A percentile compares a stretch with the other conserved stretches of the same genome.
These are phyloP conservation scores for Hypoxylon sp. DNA, from an alignment of 2,329 filamentous ascomycete genomes.

Conservation along the genomic window DNA sequence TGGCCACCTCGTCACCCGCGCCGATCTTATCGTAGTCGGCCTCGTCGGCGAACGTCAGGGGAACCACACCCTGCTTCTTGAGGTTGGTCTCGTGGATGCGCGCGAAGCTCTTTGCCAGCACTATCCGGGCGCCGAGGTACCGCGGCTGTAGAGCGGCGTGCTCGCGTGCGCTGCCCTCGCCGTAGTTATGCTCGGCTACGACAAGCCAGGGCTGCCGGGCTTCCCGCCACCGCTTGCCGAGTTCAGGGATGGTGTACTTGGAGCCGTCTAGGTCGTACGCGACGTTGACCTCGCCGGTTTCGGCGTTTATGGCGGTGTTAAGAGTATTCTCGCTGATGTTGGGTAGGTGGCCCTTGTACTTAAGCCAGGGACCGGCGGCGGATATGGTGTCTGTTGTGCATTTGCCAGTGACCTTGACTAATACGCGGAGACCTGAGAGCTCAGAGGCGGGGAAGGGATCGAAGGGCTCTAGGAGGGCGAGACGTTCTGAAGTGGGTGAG, in stretches of 20 bases:
- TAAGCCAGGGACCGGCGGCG: conserved; percentile 95
- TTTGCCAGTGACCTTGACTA: conserved; percentile 97
- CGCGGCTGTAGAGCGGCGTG: conserved; percentile 91
- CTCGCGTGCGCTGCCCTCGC: conserved; percentile 89
- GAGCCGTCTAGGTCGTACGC: conserved; percentile 89
- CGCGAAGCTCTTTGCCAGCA: conserved; percentile 88
- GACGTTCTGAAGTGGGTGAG: conserved; percentile 87
- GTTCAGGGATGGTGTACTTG: conserved; percentile 84
- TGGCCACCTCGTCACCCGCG: conserved; percentile 86
- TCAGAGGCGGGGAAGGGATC: conserved; percentile 83
- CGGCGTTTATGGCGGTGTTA: conserved; percentile 93
- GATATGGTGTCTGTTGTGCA: conserved; percentile 99
- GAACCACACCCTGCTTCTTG: conserved; percentile 98
- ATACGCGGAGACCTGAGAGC: conserved; percentile 82
- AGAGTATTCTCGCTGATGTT: conserved; percentile 99
- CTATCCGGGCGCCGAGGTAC: conserved; percentile 88
- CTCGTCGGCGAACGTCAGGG: conserved; percentile 90
- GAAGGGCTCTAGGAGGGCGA: conserved; percentile 94
- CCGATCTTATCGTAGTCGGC: conserved; percentile 87
- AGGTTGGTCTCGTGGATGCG: conserved; percentile 96
- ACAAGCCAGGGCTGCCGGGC: conserved; percentile 87
- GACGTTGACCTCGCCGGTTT: conserved; percentile 91
- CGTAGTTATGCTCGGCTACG: conserved; percentile 97
- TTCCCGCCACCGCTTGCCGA: conserved; percentile 86
- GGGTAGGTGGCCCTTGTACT: conserved; percentile 98